Conservation (phyloP, 2,329 filamentous ascomycete genomes). For the Thielaviopsis musarum region DNA sequence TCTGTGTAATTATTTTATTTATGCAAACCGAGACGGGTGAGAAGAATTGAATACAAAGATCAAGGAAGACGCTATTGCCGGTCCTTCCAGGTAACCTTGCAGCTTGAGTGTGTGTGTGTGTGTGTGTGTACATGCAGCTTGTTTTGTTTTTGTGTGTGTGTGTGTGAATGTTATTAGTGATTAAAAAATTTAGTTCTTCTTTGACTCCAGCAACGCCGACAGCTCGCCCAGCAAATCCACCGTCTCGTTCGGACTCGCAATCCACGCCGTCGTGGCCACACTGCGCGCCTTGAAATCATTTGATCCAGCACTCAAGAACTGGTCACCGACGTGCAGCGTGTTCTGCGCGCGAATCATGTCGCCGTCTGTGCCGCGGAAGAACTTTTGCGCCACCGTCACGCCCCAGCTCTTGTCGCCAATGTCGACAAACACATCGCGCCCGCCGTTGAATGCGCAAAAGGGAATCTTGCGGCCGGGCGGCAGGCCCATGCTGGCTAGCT, state of each 20-base stretch:
- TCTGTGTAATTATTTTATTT: neutral
- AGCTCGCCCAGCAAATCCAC: constrained; percentile 79
- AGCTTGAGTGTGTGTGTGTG: too few relatives aligned
- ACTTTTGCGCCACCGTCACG: constrained; percentile 79
- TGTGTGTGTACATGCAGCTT: too few relatives aligned
- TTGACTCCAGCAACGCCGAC: constrained; percentile 37
- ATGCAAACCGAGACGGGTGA: too few relatives aligned
- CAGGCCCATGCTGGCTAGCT: constrained; percentile 47
- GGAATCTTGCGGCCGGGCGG: constrained; percentile 36
- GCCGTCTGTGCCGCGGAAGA: constrained; percentile 44
- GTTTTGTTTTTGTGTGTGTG: too few relatives aligned
- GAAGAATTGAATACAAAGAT: too few relatives aligned
- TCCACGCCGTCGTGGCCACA: constrained; percentile 92
- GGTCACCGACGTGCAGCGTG: constrained; percentile 89
- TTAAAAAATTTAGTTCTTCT: constrained; percentile 18
- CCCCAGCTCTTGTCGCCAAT: constrained; percentile 98
- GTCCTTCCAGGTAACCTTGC: too few relatives aligned
- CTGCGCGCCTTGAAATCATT: constrained; percentile 94
- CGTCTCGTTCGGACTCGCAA: constrained; percentile 82
- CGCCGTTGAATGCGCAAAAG: constrained; percentile 96
- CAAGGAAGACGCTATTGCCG: too few relatives aligned
- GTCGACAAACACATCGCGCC: constrained; percentile 94
- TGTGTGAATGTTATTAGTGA: too few relatives aligned
- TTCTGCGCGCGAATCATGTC: constrained; percentile 51
- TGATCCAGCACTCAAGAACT: constrained; percentile 85